A percentile compares a stretch with the other conserved stretches of the same genome.
Evolutionary conservation across 2,329 filamentous ascomycete species (phyloP).

Genomic region (Pyrenochaeta sp.): DNA sequence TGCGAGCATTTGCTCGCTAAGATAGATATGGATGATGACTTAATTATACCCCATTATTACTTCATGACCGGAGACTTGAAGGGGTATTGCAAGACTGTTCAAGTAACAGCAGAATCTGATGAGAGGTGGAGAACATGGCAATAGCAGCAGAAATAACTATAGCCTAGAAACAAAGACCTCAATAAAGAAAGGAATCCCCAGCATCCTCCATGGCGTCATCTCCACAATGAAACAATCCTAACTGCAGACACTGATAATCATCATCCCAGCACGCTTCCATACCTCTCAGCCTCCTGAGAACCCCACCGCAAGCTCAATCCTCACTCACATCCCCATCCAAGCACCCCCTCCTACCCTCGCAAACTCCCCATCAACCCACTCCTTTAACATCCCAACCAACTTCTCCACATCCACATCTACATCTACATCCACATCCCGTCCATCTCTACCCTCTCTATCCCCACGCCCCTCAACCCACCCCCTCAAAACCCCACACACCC

Average conservation of each 20-base stretch:
- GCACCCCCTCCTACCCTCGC: neutral
- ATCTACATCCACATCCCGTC: neutral
- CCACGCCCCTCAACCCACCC: neutral
- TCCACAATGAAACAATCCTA: too few species aligned
- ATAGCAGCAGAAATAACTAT: too few species aligned
- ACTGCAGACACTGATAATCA: too few species aligned
- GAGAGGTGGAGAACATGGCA: too few species aligned
- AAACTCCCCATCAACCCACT: constrained; percentile 10
- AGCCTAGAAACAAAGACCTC: too few species aligned
- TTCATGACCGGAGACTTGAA: too few species aligned
- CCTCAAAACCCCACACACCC: constrained; percentile 1
- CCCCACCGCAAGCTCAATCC: neutral
- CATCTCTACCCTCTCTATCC: neutral
- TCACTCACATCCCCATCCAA: neutral
- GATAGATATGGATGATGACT: neutral
- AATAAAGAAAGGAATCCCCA: too few species aligned
- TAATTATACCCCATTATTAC: neutral
- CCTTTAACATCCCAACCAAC: neutral
- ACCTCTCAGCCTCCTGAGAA: too few species aligned
- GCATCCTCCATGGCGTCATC: too few species aligned
- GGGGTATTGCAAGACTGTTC: neutral
- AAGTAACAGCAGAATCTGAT: too few species aligned
- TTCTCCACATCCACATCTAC: neutral
- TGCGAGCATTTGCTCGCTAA: neutral
- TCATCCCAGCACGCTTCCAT: neutral